Percentiles rank a stretch among this genome's conserved stretches.
Evolutionary conservation across 2,329 filamentous ascomycete genomes (phyloP).

Genomic region (Cryoendolithus antarcticus): DNA sequence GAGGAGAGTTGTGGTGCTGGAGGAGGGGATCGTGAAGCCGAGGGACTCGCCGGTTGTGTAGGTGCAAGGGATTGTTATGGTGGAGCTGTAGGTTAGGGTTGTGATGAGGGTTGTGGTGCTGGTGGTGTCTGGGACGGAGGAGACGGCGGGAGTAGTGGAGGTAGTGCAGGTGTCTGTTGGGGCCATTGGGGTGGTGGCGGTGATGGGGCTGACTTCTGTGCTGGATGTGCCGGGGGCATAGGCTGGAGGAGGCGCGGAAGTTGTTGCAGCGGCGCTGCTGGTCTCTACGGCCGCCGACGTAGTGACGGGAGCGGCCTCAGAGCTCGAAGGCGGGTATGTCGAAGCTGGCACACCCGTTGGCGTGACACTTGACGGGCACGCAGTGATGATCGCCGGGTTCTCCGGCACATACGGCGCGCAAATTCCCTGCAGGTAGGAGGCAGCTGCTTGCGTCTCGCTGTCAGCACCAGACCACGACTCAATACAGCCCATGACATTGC

Average conservation of each 20-base stretch:
- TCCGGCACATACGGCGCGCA: slow-evolving; percentile 61
- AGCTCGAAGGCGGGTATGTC: background rate
- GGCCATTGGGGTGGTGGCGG: slow-evolving; percentile 4
- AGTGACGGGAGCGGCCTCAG: slow-evolving; percentile 8
- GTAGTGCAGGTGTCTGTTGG: slow-evolving; percentile 5
- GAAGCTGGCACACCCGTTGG: slow-evolving; percentile 17
- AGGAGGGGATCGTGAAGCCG: slow-evolving; percentile 20
- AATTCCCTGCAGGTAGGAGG: slow-evolving; percentile 81
- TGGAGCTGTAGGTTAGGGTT: slow-evolving; percentile 29
- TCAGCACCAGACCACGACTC: slow-evolving; percentile 59
- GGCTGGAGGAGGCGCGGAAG: slow-evolving; percentile 5
- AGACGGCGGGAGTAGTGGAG: slow-evolving; percentile 11
- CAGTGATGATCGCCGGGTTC: slow-evolving; percentile 80
- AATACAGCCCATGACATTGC: slow-evolving; percentile 70
- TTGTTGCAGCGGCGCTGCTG: background rate
- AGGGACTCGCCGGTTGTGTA: slow-evolving; percentile 23
- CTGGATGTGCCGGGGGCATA: slow-evolving; percentile 5
- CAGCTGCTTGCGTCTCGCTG: slow-evolving; percentile 54
- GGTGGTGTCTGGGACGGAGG: slow-evolving; percentile 18
- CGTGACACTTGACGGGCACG: slow-evolving; percentile 49
- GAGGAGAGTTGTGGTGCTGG: slow-evolving; percentile 20
- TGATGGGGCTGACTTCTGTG: slow-evolving; percentile 4
- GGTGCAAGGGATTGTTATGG: slow-evolving; percentile 24
- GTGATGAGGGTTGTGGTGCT: slow-evolving; percentile 21
- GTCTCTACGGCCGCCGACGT: slow-evolving; percentile 2